These are phyloP conservation scores for Aspergillus awamori DNA, from an alignment of 2,329 filamentous ascomycete species.

Conservation along the genomic window DNA sequence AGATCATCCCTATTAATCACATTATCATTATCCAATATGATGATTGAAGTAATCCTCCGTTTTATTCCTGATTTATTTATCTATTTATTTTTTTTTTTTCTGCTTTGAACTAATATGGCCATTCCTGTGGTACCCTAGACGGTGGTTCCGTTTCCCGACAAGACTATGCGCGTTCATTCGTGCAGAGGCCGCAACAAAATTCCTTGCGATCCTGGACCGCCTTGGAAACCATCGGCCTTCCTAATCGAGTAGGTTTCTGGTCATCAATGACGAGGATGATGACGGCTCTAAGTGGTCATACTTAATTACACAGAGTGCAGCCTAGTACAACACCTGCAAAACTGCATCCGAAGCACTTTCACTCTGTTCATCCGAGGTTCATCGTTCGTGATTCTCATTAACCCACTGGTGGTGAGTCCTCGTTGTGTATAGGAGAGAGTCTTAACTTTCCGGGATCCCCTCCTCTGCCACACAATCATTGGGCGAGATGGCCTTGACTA, in stretches of 20 bases:
- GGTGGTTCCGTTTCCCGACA: constrained; percentile 4
- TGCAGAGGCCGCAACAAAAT: constrained; percentile 3
- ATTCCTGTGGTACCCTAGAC: background rate
- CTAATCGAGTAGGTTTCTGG: constrained; percentile 1
- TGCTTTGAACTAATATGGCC: background rate
- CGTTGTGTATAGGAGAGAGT: background rate
- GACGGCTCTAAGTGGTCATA: background rate
- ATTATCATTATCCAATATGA: background rate
- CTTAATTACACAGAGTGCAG: constrained; percentile 4
- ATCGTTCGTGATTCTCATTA: background rate
- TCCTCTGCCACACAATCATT: background rate
- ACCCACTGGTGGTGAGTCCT: background rate
- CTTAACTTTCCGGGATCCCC: background rate
- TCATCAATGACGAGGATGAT: background rate
- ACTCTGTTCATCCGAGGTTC: background rate
- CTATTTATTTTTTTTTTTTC: too few relatives aligned
- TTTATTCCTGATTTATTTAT: background rate
- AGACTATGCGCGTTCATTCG: background rate
- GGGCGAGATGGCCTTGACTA: background rate
- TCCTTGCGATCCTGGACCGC: constrained; percentile 4
- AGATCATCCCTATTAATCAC: background rate
- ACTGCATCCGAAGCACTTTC: background rate
- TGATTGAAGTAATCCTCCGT: background rate
- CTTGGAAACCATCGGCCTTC: constrained; percentile 2
- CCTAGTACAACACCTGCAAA: constrained; percentile 1